Evolutionary conservation across 768 basidiomycete genomes (phyloP).

Genomic region (Sporobolomyces roseus): DNA sequence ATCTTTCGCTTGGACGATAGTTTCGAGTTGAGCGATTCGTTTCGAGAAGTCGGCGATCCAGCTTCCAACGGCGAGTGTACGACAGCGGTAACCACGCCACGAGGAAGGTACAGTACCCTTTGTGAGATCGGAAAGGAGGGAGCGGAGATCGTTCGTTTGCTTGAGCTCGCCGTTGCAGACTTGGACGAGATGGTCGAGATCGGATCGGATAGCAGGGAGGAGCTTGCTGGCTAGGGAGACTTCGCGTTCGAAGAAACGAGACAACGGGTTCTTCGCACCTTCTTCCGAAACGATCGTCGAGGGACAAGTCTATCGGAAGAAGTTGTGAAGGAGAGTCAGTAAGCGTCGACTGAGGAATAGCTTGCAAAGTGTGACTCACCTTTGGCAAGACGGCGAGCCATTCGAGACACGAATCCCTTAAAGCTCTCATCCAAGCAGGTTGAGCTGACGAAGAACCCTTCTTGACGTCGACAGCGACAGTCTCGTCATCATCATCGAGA

Average conservation of each 20-base stretch:
- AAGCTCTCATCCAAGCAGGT: slow-evolving; percentile 89
- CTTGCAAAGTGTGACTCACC: slow-evolving; percentile 52
- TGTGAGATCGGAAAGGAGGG: slow-evolving; percentile 78
- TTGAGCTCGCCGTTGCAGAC: slow-evolving; percentile 83
- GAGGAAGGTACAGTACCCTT: slow-evolving; percentile 61
- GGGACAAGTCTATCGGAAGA: slow-evolving; percentile 50
- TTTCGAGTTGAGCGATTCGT: slow-evolving; percentile 76
- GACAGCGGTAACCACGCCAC: slow-evolving; percentile 40
- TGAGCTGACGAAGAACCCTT: slow-evolving; percentile 56
- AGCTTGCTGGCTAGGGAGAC: slow-evolving; percentile 73
- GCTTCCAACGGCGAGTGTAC: slow-evolving; percentile 68
- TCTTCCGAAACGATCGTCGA: background rate
- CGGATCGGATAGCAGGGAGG: slow-evolving; percentile 70
- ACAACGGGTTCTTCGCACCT: slow-evolving; percentile 61
- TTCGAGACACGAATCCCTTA: slow-evolving; percentile 74
- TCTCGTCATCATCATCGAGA: slow-evolving; percentile 79
- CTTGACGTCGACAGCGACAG: slow-evolving; percentile 52
- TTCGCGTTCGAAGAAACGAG: slow-evolving; percentile 83
- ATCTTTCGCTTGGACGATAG: slow-evolving; percentile 65
- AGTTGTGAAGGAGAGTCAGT: too few species aligned
- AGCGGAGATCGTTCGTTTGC: slow-evolving; percentile 94
- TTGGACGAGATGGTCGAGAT: slow-evolving; percentile 73
- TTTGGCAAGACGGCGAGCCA: slow-evolving; percentile 74
- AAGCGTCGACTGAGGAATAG: too few species aligned
- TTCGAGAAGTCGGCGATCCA: slow-evolving; percentile 80